Percentiles rank a stretch among this genome's conserved stretches.
Evolutionary conservation across 768 basidiomycete genomes (phyloP).

Genomic region (Hemileccinum rubropunctum): DNA sequence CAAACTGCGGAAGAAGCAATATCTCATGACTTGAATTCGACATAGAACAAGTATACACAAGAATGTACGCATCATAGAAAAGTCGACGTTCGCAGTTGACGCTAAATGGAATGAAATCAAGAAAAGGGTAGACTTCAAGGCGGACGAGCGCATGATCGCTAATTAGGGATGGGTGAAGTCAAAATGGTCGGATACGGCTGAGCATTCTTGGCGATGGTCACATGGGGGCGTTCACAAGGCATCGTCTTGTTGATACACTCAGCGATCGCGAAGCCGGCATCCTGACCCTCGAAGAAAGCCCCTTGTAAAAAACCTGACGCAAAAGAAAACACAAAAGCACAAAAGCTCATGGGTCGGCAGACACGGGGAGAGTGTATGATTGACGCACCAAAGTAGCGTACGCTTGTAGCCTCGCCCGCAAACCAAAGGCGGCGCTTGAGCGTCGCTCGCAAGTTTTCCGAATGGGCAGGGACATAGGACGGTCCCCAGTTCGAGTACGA

Average conservation of each 20-base stretch:
- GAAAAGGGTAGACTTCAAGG: no score
- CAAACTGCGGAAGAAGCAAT: no score
- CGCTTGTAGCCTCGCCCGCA: conserved; percentile 59
- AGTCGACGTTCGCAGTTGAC: no score
- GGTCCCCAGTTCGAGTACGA: conserved; percentile 74
- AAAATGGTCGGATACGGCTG: conserved; percentile 24
- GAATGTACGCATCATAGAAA: no score
- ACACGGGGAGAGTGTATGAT: neutral
- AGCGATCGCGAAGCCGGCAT: conserved; percentile 38
- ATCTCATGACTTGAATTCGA: no score
- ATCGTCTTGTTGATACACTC: conserved; percentile 34
- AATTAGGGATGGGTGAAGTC: neutral
- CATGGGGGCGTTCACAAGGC: conserved; percentile 26
- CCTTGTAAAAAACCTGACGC: conserved; percentile 53
- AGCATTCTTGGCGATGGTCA: conserved; percentile 29
- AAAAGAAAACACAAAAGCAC: neutral
- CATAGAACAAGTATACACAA: no score
- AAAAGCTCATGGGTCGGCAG: neutral
- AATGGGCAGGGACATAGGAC: conserved; percentile 50
- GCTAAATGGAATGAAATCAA: no score
- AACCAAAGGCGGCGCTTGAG: conserved; percentile 55
- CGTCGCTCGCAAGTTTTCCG: conserved; percentile 56
- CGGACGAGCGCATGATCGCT: no score
- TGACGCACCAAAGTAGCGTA: conserved; percentile 56
- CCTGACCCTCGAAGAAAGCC: conserved; percentile 54